Evolutionary conservation across 2,329 filamentous ascomycete genomes (phyloP).

Genomic region (Sordariomycetes sp.): DNA sequence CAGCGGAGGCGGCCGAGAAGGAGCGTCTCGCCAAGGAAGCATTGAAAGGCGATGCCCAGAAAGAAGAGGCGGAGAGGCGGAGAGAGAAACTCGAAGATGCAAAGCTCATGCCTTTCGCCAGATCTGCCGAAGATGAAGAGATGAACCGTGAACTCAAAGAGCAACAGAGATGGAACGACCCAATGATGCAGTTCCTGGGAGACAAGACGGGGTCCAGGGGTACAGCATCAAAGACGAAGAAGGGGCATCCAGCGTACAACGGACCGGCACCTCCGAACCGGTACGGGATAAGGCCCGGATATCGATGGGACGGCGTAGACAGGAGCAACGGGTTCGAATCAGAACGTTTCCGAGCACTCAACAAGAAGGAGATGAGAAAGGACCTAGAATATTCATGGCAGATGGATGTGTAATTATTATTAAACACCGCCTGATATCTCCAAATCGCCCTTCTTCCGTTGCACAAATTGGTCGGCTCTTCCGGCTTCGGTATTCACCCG

Average conservation of each 20-base stretch:
- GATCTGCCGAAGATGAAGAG: conserved; percentile 72
- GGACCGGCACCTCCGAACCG: conserved; percentile 81
- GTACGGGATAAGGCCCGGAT: conserved; percentile 85
- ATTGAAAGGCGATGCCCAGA: conserved; percentile 78
- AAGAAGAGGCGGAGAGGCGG: conserved; percentile 52
- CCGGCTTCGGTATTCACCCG: background rate
- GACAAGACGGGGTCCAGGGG: conserved; percentile 28
- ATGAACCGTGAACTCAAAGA: conserved; percentile 77
- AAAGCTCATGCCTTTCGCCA: conserved; percentile 68
- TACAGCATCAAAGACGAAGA: conserved; percentile 19
- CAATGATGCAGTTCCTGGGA: conserved; percentile 69
- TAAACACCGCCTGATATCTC: background rate
- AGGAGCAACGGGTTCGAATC: conserved; percentile 87
- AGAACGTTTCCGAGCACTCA: conserved; percentile 83
- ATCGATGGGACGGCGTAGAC: conserved; percentile 96
- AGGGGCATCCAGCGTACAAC: conserved; percentile 57
- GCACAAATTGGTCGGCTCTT: background rate
- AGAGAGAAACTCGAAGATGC: conserved; percentile 67
- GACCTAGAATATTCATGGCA: conserved; percentile 88
- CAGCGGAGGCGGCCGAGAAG: conserved; percentile 59
- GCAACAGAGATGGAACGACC: conserved; percentile 82
- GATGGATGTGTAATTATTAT: conserved; percentile 71
- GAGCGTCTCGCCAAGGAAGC: conserved; percentile 57
- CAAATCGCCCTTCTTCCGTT: conserved; percentile 3
- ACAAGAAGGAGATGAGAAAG: conserved; percentile 64